Base-by-base conservation (phyloP, 2,329 filamentous ascomycete genomes). In the Aureobasidium leucospermi region DNA sequence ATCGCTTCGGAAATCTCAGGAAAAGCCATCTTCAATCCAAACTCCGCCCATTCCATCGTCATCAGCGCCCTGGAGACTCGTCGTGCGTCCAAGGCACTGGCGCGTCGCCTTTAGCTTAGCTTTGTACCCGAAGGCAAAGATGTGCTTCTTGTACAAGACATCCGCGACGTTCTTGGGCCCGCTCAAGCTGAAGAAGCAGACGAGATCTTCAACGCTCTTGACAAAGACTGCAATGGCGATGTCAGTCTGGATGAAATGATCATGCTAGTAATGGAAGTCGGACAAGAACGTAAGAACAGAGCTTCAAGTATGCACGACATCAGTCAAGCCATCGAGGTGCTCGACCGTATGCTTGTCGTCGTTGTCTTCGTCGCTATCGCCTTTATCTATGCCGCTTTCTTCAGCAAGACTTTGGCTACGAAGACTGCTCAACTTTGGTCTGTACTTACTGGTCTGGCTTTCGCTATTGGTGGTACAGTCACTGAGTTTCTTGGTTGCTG, bases 401-500 rank as follows among this genome's bases (percentile, higher is more conserved):
- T 73, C 61, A 67, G 65, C 52, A 64, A 63, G 23, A 65, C 61
- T 6, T 68, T 70, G 45, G 62, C 66, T 13, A 47, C 55, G 10
- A 65, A 65, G 55, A 65, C 64, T 0, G 64, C 66, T 3, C 63
- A 65, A 19, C 64, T 68, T 42, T 67, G 65, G 66, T 64, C 65
- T 3, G 64, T 65, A 0, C 65, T 67, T 39, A 67, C 66, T 36
- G 57, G 57, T 9, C 46, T 59, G 4, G 57, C 91, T 6, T 96
- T 96, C 75, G 86, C 96, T 65, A 96, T 96, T 71, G 86, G 90
- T 29, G 86, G 87, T 57, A 96, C 90, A 1, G 86, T 87, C 3
- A 91, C 96, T 73, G 92, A 96, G 73, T 88, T 96, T 63, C 82
- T 96, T 16, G 91, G 91, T 69, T 96, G 91, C 38, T 96, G 91